Conservation (phyloP, 1,284 basidiomycete species). For the Malassezia japonica region DNA sequence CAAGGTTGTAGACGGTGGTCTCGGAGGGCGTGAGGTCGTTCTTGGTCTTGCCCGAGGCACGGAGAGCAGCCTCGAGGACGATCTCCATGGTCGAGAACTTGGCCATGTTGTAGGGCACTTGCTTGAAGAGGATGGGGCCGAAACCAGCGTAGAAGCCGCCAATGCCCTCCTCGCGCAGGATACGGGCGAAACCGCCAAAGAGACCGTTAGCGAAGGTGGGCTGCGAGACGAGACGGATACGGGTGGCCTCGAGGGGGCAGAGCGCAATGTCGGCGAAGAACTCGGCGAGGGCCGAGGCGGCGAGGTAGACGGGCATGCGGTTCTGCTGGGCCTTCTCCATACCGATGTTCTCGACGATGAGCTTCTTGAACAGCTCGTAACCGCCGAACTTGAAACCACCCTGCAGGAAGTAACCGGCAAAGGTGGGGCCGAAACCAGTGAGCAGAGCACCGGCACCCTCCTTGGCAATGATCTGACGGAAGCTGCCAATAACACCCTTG, state of each 20-base stretch:
- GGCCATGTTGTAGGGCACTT: constrained; percentile 50
- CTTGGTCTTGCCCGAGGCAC: constrained; percentile 52
- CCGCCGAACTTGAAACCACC: constrained; percentile 48
- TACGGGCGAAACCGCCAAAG: constrained; percentile 39
- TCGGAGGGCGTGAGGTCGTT: constrained; percentile 48
- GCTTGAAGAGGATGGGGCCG: constrained; percentile 49
- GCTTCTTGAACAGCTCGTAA: constrained; percentile 49
- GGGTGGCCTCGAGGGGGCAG: constrained; percentile 48
- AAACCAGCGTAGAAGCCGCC: constrained; percentile 51
- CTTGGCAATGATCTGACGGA: constrained; percentile 44
- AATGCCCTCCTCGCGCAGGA: constrained; percentile 44
- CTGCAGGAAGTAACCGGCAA: constrained; percentile 48
- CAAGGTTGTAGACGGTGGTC: constrained; percentile 42
- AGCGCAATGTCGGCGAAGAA: constrained; percentile 49
- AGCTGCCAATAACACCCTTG: constrained; percentile 50
- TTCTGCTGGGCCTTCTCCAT: constrained; percentile 43
- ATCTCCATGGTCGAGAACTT: constrained; percentile 52
- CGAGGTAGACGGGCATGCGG: constrained; percentile 46
- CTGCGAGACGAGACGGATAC: constrained; percentile 48
- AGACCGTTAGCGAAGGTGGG: constrained; percentile 47
- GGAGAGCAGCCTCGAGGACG: constrained; percentile 52
- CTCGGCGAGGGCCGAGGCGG: constrained; percentile 44
- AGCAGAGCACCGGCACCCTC: constrained; percentile 46
- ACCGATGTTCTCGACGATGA: constrained; percentile 42
- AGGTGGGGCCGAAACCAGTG: constrained; percentile 46